These are phyloP conservation scores for Mucor ambiguus DNA, from an alignment of 371 early-diverging fungal species.

Conservation along the genomic window DNA sequence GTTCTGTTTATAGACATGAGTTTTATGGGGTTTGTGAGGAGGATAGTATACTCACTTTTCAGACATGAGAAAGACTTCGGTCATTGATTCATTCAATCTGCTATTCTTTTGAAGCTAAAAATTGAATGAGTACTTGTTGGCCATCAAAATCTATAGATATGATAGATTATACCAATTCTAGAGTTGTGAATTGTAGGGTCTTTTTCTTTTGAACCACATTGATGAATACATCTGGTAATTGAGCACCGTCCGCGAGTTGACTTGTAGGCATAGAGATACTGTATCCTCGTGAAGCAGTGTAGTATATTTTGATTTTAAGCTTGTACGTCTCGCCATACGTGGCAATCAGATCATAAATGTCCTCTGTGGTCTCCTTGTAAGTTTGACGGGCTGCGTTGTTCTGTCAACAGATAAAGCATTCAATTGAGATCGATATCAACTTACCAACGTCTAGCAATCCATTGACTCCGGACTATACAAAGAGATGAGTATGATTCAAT, in stretches of 20 bases:
- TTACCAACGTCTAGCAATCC: constrained; percentile 89
- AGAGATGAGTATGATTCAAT: background rate
- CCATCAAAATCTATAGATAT: background rate
- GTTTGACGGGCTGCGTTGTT: constrained; percentile 68
- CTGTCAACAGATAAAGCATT: background rate
- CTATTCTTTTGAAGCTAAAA: constrained; percentile 53
- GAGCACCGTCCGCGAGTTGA: constrained; percentile 29
- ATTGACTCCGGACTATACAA: constrained; percentile 72
- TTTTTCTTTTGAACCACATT: constrained; percentile 65
- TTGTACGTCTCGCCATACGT: constrained; percentile 54
- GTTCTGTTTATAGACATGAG: constrained; percentile 43
- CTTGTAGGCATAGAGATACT: constrained; percentile 53
- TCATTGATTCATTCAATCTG: constrained; percentile 80
- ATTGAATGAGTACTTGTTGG: background rate
- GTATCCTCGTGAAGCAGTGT: constrained; percentile 65
- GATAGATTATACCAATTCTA: constrained; percentile 65
- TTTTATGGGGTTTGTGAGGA: background rate
- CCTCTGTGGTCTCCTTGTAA: constrained; percentile 83
- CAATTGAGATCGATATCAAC: background rate
- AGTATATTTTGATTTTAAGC: constrained; percentile 69
- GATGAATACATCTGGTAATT: constrained; percentile 61
- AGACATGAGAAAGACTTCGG: constrained; percentile 86
- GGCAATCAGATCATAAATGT: constrained; percentile 75
- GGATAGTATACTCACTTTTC: constrained; percentile 57
- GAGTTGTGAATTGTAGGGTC: constrained; percentile 67